phyloP scores from a whole-genome alignment of 1,284 basidiomycete species.

The Entoloma clypeatum region DNA sequence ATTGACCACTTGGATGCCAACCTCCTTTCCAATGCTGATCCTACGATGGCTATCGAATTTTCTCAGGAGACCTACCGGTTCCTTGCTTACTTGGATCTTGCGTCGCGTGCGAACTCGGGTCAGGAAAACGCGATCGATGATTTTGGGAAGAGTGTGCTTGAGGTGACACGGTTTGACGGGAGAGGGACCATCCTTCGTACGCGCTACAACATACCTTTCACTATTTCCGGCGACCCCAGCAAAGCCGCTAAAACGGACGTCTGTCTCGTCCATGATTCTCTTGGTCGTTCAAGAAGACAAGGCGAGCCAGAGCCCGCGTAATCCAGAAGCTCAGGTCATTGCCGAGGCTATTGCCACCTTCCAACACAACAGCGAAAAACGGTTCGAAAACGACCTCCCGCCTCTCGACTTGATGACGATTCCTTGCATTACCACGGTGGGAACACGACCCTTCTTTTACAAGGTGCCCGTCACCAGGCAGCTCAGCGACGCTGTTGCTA shows the following conservation, averaged over 20 bases:
- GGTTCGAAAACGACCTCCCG: conserved; percentile 11
- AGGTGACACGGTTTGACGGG: conserved; percentile 22
- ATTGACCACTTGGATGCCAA: conserved; percentile 1
- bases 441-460: conserved; percentile 25
- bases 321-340: conserved; percentile 26
- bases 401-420: conserved; percentile 21
- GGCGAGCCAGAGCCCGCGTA: too few relatives aligned
- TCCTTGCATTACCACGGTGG: conserved; percentile 25
- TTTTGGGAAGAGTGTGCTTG: conserved; percentile 24
- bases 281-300: conserved; percentile 25
- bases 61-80: conserved; percentile 9
- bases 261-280: conserved; percentile 25
- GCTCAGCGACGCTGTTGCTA: conserved; percentile 18
- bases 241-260: conserved; percentile 23
- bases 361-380: conserved; percentile 24
- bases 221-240: conserved; percentile 22
- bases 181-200: conserved; percentile 17
- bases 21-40: background rate
- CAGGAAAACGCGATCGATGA: conserved; percentile 23
- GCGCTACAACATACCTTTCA: conserved; percentile 22
- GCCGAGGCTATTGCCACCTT: conserved; percentile 28
- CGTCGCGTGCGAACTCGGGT: conserved; percentile 9
- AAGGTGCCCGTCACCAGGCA: conserved; percentile 20
- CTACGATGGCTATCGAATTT: background rate
- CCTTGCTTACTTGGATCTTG: conserved; percentile 20